A percentile compares a stretch with the other conserved stretches of the same genome.
Evolutionary conservation across 306 rosid genomes (phyloP).

Genomic region (Cucumis cinereus): DNA sequence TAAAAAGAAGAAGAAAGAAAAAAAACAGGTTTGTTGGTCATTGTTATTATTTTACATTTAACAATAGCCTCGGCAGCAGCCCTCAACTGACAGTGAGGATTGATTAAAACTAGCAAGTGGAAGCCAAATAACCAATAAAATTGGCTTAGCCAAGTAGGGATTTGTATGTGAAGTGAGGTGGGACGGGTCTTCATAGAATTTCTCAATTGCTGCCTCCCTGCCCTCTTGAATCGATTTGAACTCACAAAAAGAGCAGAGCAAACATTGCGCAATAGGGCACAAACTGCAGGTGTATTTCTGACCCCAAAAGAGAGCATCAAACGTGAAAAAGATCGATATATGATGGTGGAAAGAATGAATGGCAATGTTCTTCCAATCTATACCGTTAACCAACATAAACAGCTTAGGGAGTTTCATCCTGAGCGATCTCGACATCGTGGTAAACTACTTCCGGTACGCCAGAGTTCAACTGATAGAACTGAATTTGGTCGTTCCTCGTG

Average conservation of each 20-base stretch:
- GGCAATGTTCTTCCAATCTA: constrained; percentile 50
- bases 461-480: too few species aligned
- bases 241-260: constrained; percentile 28
- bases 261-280: constrained; percentile 36
- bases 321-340: constrained; percentile 36
- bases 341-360: constrained; percentile 32
- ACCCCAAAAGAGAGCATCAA: constrained; percentile 48
- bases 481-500: too few species aligned
- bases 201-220: constrained; percentile 43
- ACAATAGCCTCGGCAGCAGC: too few species aligned
- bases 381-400: constrained; percentile 49
- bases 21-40: too few species aligned
- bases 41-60: too few species aligned
- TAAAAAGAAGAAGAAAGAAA: too few species aligned
- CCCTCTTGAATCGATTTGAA: constrained; percentile 31
- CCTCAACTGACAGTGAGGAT: constrained; percentile 42
- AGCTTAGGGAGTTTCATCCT: constrained; percentile 50
- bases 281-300: constrained; percentile 54
- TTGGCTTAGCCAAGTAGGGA: constrained; percentile 65
- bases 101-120: constrained; percentile 52
- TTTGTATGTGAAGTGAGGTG: constrained; percentile 58
- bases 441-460: neutral
- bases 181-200: constrained; percentile 61
- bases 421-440: constrained; percentile 42
- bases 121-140: constrained; percentile 57